Base-by-base conservation (phyloP, 2,329 filamentous ascomycete genomes). In the Monosporascus sp. region DNA sequence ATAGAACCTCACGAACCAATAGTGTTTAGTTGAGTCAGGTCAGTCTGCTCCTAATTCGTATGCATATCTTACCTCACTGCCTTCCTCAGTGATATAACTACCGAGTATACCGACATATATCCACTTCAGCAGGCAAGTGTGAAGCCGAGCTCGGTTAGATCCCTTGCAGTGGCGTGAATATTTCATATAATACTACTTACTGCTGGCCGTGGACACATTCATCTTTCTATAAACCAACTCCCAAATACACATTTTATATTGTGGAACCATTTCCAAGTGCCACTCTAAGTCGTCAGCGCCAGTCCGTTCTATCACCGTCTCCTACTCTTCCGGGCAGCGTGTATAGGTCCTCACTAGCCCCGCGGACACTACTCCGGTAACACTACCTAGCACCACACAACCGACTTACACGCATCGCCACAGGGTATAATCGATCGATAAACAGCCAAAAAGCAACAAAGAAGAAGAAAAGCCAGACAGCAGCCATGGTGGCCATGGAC, bases 401-500 rank as follows among this genome's bases (percentile, higher is more conserved):
- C 52, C 48, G 50, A 54, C 55, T 58, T 55, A 54, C 49, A 55
- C 49, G 27, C 39, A 55, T 54, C 50, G 54, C 54, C 37, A 27
- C 37, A 48, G 49, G 31, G 17, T 20, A 24, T 37, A 39, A 39
- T 41, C 22, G 9, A 50, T 15, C 9, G 24, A n/a, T 38, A 37
- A 37, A 52, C 25, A 52, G n/a, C 24, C 24, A 22, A 25, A 39
- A 39, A 31, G 37, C 51, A 48, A 49, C 25, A 43, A 51, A 53
- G 20, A 35, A 9, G 35, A 37, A 39, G 45, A 27, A 56, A 37
- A 55, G 9, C 48, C 48, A 51, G 5, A 43, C n/a, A 52, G 52
- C 51, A 67, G 78, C 57, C 62, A 91, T 90, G 87, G 79, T 84
- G 60, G 78, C 81, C 60, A 82, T 82, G 67, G 88, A 96, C 53